Evolutionary conservation across 1,139 yeast genomes (phyloP), one percentile per base, ranked within the genome.

Genomic region (Yamadazyma membranifaciens): DNA sequence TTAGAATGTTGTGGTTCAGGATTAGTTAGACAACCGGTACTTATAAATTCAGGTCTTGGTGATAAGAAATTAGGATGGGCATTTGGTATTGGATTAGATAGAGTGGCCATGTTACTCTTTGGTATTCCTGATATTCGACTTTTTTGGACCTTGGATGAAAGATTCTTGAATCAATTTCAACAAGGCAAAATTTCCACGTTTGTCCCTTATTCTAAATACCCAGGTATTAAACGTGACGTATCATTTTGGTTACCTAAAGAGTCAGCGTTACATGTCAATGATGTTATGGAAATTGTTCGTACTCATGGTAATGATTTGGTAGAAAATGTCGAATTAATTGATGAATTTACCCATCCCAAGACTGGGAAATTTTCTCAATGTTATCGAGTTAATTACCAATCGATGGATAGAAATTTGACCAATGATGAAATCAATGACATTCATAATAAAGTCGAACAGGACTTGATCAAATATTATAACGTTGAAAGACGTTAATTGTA

Each of bases 1-100:
- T 72, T 92, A 33, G 99, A 92, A 65, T 83, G 96, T 61, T 88
- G 96, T 57, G 99, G 99, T 1, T 87, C 96, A 62, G 99, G 99
- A 20, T 75, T 92, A 36, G 96, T 89, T 3, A 81, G 80, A 53
- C 87, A 88, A 52, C 80, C 80, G 38, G 95, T 92, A 1, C 68
- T 89, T 37, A 66, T 78, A 28, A 85, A 83, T 49, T 78, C 97
- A 1, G 94, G 87, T 0, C 69, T 84, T 38, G 62, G 72, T 11
- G 73, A 78, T 41, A 77, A 83, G 22, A 78, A 88, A 41, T 46
- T 71, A 24, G 95, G 96, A 6, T 92, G 98, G 98, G 99, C 98
- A 0, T 92, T 94, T 65, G 99, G 99, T 9, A 74, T 94, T 41
- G 99, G 99, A 0, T 70, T 92, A 39, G 99, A 92, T 60, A 76